phyloP scores from a whole-genome alignment of 257 asterid species.

The Pogostemon cablin region DNA sequence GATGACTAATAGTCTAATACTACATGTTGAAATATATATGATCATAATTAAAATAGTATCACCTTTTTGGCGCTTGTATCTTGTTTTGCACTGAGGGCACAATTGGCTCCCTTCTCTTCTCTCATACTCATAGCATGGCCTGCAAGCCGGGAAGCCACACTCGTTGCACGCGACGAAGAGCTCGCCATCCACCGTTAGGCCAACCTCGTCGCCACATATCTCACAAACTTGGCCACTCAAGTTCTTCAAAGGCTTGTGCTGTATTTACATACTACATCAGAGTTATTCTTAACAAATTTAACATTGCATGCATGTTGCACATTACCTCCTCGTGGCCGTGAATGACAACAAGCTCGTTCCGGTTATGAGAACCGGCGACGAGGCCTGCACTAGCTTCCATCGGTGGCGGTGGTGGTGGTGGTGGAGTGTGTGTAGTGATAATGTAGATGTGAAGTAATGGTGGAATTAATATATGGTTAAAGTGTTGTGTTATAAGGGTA shows the following conservation, averaged over 20 bases:
- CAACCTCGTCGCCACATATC: constrained; percentile 93
- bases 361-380: constrained; percentile 96
- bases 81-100: constrained; percentile 95
- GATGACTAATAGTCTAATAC: too few relatives aligned
- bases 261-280: constrained; percentile 33
- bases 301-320: constrained; percentile 25
- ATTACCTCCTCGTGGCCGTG: constrained; percentile 96
- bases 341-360: constrained; percentile 94
- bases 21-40: too few relatives aligned
- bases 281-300: background rate
- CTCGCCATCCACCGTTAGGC: constrained; percentile 86
- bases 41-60: background rate
- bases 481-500: constrained; percentile 39
- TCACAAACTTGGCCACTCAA: constrained; percentile 95
- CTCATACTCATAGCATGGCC: constrained; percentile 96
- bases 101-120: constrained; percentile 91
- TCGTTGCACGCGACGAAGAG: constrained; percentile 94
- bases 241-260: constrained; percentile 89
- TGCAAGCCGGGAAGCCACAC: constrained; percentile 93
- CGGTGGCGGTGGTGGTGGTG: constrained; percentile 30
- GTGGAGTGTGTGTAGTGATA: constrained; percentile 18
- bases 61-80: constrained; percentile 90
- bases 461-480: constrained; percentile 36
- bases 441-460: constrained; percentile 38
- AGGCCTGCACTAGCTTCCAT: constrained; percentile 98